These are phyloP conservation scores for Raddia guianensis DNA, from an alignment of 176 grass and related monocot species.

Conservation along the genomic window DNA sequence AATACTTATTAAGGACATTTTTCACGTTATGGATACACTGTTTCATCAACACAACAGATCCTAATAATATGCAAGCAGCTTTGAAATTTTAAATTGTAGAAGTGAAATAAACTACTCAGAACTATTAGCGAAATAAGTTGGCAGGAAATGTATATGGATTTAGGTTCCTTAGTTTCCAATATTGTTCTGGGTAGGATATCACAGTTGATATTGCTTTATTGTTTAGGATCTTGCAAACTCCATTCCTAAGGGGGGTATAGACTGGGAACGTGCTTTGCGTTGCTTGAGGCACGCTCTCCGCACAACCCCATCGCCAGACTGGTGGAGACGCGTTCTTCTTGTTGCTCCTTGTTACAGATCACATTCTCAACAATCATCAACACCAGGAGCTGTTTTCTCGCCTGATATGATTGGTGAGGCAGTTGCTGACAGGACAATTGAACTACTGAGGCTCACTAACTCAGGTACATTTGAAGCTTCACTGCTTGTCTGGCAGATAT, in stretches of 20 bases:
- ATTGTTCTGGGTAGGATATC: conserved; percentile 10
- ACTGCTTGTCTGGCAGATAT: conserved; percentile 21
- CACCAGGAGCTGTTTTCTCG: conserved; percentile 94
- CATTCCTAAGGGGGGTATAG: conserved; percentile 86
- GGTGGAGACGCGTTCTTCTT: conserved; percentile 98
- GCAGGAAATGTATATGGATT: conserved; percentile 7
- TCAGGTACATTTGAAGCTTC: conserved; percentile 63
- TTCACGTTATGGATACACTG: conserved; percentile 7
- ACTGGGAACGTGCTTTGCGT: conserved; percentile 95
- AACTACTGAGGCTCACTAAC: conserved; percentile 84
- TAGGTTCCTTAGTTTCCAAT: conserved; percentile 7
- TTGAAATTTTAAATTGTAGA: conserved; percentile 4
- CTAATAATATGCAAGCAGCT: conserved; percentile 21
- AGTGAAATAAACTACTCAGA: conserved; percentile 18
- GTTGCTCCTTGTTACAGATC: conserved; percentile 94
- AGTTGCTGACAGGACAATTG: conserved; percentile 90
- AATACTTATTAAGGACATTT: conserved; percentile 17
- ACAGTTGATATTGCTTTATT: conserved; percentile 37
- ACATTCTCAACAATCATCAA: conserved; percentile 73
- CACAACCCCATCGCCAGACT: conserved; percentile 95
- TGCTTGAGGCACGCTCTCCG: conserved; percentile 95
- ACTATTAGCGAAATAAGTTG: conserved; percentile 32
- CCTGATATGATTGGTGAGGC: conserved; percentile 98
- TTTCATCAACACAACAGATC: conserved; percentile 5
- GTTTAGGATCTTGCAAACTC: conserved; percentile 90